Evolutionary conservation across 1,139 yeast species (phyloP), one percentile per base, ranked within the genome.

Genomic region (Diutina scorzettiae): DNA sequence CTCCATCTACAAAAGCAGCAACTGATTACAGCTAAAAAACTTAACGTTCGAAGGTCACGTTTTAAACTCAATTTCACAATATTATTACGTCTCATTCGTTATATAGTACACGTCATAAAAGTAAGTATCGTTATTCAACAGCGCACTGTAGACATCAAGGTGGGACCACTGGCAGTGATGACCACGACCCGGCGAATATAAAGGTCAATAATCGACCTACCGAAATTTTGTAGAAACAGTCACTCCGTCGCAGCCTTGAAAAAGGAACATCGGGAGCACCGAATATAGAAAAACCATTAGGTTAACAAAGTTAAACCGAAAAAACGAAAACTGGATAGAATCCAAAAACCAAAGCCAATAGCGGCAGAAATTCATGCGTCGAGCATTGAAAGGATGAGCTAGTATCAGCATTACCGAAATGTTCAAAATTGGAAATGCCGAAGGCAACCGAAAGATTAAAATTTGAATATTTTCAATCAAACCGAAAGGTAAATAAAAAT

Each of bases 61-160:
- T n/a, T n/a, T n/a, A n/a, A n/a, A n/a, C n/a, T n/a, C n/a, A n/a
- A n/a, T n/a, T 12, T n/a, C 11, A 14, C 8, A 7, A 28, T 7
- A 9, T 31, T 6, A 30, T 11, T 17, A 31, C 12, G 12, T 20
- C 14, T 34, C 18, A 34, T 34, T 34, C 17, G 19, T 23, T 16
- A 34, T 34, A 34, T 34, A 23, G 14, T 34, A 34, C 39, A 34
- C n/a, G 19, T 34, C 39, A 21, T 34, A 11, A 34, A 30, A 17
- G 5, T 30, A 16, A 30, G 11, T 16, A 21, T 14, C 14, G 18
- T 11, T 14, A 28, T 12, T 14, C 6, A n/a, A 9, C 21, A 30
- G 16, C 6, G 9, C 37, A 32, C 21, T 23, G 29, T 18, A 23
- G 19, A 16, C 30, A 27, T 27, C 5, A 12, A 27, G 8, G 30